Conservation (phyloP, 2,329 filamentous ascomycete species). For the Colletotrichum sp. region DNA sequence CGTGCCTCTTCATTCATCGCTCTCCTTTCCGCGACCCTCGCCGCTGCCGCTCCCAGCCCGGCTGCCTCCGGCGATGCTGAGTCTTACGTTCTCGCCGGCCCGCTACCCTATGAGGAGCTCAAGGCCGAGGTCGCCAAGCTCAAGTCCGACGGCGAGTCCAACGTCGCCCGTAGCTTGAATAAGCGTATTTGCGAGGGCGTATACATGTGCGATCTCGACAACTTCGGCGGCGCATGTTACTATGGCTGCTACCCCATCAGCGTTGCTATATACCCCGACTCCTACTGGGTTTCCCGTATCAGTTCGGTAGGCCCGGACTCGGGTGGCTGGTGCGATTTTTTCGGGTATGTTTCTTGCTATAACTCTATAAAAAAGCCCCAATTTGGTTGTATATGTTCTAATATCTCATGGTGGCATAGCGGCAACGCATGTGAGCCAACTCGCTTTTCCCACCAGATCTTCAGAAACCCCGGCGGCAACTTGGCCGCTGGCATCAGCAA, state of each 20-base stretch:
- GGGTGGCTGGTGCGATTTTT: not conserved
- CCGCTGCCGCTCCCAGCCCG: not conserved
- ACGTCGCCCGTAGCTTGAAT: not conserved
- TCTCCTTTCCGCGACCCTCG: not conserved
- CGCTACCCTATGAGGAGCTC: not conserved
- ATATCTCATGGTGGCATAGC: accelerated
- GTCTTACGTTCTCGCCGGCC: not conserved
- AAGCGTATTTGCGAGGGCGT: not conserved
- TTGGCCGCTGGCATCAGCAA: not conserved
- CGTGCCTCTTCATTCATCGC: not conserved
- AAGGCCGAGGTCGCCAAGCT: not conserved
- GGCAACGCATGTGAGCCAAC: not conserved
- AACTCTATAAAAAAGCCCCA: not conserved
- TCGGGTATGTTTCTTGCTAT: not conserved
- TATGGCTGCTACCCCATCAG: not conserved
- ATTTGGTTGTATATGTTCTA: accelerated
- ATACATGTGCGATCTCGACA: not conserved
- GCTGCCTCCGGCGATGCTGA: not conserved
- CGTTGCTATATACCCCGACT: not conserved
- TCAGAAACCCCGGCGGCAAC: not conserved
- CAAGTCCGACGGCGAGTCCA: not conserved
- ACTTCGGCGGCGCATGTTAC: not conserved
- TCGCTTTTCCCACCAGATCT: not conserved
- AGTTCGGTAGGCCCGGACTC: not conserved
- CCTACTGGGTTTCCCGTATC: not conserved